These are phyloP conservation scores for Dovyalis caffra DNA, from an alignment of 345 rosid species.

Conservation along the genomic window DNA sequence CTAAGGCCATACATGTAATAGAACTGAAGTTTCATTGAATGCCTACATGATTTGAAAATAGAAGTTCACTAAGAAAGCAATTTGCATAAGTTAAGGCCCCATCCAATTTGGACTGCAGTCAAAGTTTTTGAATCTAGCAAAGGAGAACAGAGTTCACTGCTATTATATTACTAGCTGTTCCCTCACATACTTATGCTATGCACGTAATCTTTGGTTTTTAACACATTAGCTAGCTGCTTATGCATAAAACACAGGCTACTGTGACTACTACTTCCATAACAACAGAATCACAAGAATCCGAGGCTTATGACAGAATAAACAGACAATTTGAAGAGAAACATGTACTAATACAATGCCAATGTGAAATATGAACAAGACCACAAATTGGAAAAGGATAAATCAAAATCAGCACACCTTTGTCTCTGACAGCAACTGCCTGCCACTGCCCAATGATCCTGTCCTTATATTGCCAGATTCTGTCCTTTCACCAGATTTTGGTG, in stretches of 20 bases:
- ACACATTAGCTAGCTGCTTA: not conserved
- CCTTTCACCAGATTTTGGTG: constrained; percentile 15
- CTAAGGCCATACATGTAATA: not conserved
- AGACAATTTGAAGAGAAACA: not conserved
- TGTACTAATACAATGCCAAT: not conserved
- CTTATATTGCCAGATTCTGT: constrained; percentile 22
- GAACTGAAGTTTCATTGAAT: not conserved
- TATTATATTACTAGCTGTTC: not conserved
- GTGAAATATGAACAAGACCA: not conserved
- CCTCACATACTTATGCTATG: not conserved
- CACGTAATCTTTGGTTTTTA: not conserved
- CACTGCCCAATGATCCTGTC: constrained; percentile 26
- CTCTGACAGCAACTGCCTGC: constrained; percentile 21
- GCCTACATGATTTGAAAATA: not conserved
- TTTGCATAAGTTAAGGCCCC: not conserved
- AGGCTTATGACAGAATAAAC: not conserved
- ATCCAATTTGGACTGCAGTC: not conserved
- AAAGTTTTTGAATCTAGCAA: not conserved
- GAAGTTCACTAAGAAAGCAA: not conserved
- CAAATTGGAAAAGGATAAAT: not conserved
- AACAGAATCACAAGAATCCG: not conserved
- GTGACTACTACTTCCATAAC: not conserved
- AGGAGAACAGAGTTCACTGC: not conserved
- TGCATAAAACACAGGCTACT: not conserved
- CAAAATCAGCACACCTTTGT: constrained; percentile 38